Evolutionary conservation across 192 early-diverging fungal species (phyloP).

Genomic region (Haplosporangium gracile): DNA sequence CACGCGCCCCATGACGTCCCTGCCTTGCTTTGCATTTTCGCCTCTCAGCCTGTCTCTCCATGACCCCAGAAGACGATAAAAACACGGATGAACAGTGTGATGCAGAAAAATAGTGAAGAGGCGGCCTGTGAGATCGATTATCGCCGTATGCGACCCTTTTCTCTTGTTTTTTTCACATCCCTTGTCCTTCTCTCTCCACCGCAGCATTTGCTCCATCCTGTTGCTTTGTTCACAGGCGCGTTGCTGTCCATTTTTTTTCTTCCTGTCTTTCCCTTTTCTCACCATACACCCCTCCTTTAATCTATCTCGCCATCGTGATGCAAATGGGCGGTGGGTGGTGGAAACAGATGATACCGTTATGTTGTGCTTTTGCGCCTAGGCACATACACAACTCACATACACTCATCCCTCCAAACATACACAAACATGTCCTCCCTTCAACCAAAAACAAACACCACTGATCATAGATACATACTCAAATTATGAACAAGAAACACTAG

Average conservation of each 20-base stretch:
- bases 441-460: too few relatives aligned
- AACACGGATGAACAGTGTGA: not conserved
- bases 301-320: not conserved
- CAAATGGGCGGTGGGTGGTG: too few relatives aligned
- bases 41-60: too few relatives aligned
- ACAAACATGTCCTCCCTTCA: not conserved
- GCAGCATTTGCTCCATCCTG: not conserved
- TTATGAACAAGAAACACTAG: too few relatives aligned
- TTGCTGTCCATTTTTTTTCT: slow-evolving; percentile 16
- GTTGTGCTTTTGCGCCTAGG: not conserved
- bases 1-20: too few relatives aligned
- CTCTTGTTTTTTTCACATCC: not conserved
- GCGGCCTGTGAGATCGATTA: not conserved
- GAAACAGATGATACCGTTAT: too few relatives aligned
- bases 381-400: too few relatives aligned
- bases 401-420: not conserved
- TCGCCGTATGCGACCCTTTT: not conserved
- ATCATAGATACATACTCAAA: too few relatives aligned
- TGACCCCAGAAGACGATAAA: too few relatives aligned
- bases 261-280: not conserved
- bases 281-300: not conserved
- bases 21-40: too few relatives aligned
- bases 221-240: slow-evolving; percentile 20
- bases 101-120: not conserved
- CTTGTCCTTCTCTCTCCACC: not conserved